Base-by-base conservation (phyloP, 169 alveolate species). In the Plasmodium chabaudi region DNA sequence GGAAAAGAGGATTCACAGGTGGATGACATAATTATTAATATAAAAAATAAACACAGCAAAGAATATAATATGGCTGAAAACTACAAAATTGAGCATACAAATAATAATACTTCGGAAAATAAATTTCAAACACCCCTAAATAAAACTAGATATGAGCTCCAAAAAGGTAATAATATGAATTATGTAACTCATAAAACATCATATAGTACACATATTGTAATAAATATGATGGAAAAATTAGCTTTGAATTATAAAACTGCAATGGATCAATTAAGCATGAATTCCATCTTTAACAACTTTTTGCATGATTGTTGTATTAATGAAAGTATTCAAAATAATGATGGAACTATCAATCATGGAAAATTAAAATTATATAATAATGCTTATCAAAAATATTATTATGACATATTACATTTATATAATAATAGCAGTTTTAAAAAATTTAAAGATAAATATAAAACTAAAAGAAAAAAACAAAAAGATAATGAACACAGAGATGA, bases 351-450 rank as follows among this genome's bases (percentile, higher is more conserved):
- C n/a, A 75, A 25, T 10, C 69, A 12, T 7, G 42, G 42, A 34
- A 56, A 51, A 64, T 15, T 9, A 27, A 77, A 77, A 77, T 57
- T 77, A 77, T 63, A 63, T 42, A 49, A 64, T 42, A 77, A 77
- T 13, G 44, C 56, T 49, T 77, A 77, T 59, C 88, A 77, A 67
- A 77, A 77, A 77, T 77, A 77, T 63, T 77, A 63, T 53, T 77
- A 77, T 68, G 70, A 77, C 23, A 77, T 77, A n/a, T 46, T 77
- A 56, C 44, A 53, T 23, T 17, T 15, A 3, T 77, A 77, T 44
- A 77, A 77, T 77, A 77, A 77, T 23, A 77, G 65, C 46, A 64
- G 77, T 77, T 77, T 77, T 77, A 77, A 77, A 47, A 77, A 77
- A 53, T 77, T 63, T 65, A 77, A 77, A 68, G 88, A 77, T 51